Conservation (phyloP, 805 yeast genomes). For the Kuraishia ogatae region DNA sequence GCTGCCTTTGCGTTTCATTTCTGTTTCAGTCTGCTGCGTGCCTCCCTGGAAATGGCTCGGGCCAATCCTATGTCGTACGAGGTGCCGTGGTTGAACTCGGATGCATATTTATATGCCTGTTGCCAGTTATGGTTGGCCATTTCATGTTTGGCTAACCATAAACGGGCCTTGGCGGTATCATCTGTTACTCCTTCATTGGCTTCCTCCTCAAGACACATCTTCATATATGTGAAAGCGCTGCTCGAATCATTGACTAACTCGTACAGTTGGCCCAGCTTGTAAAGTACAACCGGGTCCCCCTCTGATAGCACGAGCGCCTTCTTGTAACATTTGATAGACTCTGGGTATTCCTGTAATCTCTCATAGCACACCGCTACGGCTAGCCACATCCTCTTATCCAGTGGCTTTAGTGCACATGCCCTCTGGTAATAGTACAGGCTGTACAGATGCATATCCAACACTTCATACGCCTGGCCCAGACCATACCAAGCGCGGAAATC, state of each 20-base stretch:
- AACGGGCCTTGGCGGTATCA: slow-evolving; percentile 68
- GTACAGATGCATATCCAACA: slow-evolving; percentile 87
- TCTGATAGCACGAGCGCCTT: slow-evolving; percentile 58
- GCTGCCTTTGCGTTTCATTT: not conserved
- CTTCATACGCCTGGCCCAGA: slow-evolving; percentile 95
- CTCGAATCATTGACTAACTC: slow-evolving; percentile 43
- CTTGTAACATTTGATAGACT: slow-evolving; percentile 74
- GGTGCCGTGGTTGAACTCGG: slow-evolving; percentile 62
- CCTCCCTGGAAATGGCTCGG: slow-evolving; percentile 70
- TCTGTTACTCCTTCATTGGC: slow-evolving; percentile 56
- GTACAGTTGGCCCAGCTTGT: slow-evolving; percentile 59
- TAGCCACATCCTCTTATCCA: slow-evolving; percentile 93
- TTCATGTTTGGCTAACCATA: slow-evolving; percentile 79
- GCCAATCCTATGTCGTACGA: slow-evolving; percentile 89
- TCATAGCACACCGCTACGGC: slow-evolving; percentile 89
- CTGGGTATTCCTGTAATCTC: slow-evolving; percentile 58
- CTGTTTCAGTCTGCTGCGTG: slow-evolving; percentile 40
- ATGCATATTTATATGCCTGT: slow-evolving; percentile 65
- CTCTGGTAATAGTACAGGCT: slow-evolving; percentile 88
- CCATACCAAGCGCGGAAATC: slow-evolving; percentile 99
- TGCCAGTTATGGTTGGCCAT: slow-evolving; percentile 47
- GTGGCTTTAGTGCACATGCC: slow-evolving; percentile 81
- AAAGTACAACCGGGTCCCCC: slow-evolving; percentile 46
- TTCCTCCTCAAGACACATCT: slow-evolving; percentile 58
- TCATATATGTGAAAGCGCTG: slow-evolving; percentile 58